Conservation (phyloP, 2,329 filamentous ascomycete genomes). For the Sarocladiaceae sp. region DNA sequence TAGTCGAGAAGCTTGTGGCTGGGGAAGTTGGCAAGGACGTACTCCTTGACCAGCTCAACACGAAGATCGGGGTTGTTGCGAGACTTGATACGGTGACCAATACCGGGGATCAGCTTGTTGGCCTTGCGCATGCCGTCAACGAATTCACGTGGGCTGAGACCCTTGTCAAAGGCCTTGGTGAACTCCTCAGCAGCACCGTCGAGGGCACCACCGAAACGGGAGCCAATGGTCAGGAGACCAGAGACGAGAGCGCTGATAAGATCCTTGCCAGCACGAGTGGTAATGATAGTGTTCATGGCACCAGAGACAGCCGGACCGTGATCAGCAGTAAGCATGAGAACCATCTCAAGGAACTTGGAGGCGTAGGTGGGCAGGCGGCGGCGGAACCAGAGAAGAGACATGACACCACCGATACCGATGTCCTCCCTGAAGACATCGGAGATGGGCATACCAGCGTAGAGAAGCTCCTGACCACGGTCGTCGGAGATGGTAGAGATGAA, state of each 20-base stretch:
- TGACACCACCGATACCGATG: slow-evolving; percentile 98
- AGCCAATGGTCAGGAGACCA: slow-evolving; percentile 97
- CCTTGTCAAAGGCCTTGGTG: slow-evolving; percentile 96
- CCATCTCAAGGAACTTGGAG: slow-evolving; percentile 99
- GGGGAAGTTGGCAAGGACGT: slow-evolving; percentile 95
- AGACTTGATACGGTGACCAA: slow-evolving; percentile 99
- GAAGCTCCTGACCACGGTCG: slow-evolving; percentile 97
- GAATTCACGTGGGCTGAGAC: slow-evolving; percentile 95
- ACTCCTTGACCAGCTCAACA: slow-evolving; percentile 99
- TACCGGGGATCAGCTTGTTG: slow-evolving; percentile 99
- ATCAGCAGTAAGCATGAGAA: slow-evolving; percentile 99
- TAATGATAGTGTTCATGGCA: slow-evolving; percentile 99
- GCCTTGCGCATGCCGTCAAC: slow-evolving; percentile 99
- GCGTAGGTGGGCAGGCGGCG: slow-evolving; percentile 93
- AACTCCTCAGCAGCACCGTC: slow-evolving; percentile 98
- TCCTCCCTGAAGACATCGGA: slow-evolving; percentile 99
- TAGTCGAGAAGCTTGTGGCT: slow-evolving; percentile 98
- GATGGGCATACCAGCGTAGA: slow-evolving; percentile 99
- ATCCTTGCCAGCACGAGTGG: slow-evolving; percentile 98
- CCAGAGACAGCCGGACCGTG: slow-evolving; percentile 98
- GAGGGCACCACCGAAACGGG: slow-evolving; percentile 95
- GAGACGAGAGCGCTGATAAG: slow-evolving; percentile 92
- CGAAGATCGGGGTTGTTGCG: slow-evolving; percentile 99
- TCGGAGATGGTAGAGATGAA: slow-evolving; percentile 99
- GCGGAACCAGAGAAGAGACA: slow-evolving; percentile 99